A percentile compares a stretch with the other conserved stretches of the same genome.
Conservation (phyloP, 2,329 filamentous ascomycete species). For the Fusarium mangiferae region DNA sequence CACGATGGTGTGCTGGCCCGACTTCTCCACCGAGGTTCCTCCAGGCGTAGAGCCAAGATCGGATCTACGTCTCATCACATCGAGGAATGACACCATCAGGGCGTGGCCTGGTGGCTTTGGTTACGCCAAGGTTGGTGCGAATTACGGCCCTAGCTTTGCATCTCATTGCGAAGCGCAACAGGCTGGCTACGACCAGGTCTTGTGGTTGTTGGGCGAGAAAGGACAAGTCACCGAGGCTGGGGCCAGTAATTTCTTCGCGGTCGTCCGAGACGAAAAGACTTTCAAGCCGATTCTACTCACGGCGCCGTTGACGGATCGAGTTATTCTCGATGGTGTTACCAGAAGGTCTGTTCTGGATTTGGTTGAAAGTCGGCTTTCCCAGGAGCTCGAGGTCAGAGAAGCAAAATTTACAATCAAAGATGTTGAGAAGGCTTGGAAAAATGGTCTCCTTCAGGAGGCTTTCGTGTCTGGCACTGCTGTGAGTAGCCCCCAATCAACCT, state of each 20-base stretch:
- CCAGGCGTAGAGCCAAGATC: neutral
- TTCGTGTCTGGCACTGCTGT: conserved; percentile 2
- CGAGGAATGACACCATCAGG: neutral
- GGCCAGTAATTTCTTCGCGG: neutral
- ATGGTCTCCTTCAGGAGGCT: neutral
- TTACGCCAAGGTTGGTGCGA: neutral
- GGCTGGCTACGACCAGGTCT: neutral
- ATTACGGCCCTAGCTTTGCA: neutral
- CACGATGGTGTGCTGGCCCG: neutral
- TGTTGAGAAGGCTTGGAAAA: accelerated
- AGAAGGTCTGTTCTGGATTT: neutral
- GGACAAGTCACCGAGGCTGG: neutral
- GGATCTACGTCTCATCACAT: neutral
- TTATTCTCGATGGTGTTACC: neutral
- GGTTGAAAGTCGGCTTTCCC: accelerated
- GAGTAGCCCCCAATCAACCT: accelerated
- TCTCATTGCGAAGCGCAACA: neutral
- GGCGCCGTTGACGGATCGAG: neutral
- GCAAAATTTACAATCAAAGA: neutral
- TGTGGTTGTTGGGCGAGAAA: accelerated
- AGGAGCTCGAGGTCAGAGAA: neutral
- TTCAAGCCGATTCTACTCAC: neutral
- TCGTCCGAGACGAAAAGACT: neutral
- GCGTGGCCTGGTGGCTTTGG: neutral
- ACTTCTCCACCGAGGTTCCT: neutral